Evolutionary conservation across 345 rosid species (phyloP), one percentile per base, ranked within the genome.

Genomic region (Microthlaspi erraticum): DNA sequence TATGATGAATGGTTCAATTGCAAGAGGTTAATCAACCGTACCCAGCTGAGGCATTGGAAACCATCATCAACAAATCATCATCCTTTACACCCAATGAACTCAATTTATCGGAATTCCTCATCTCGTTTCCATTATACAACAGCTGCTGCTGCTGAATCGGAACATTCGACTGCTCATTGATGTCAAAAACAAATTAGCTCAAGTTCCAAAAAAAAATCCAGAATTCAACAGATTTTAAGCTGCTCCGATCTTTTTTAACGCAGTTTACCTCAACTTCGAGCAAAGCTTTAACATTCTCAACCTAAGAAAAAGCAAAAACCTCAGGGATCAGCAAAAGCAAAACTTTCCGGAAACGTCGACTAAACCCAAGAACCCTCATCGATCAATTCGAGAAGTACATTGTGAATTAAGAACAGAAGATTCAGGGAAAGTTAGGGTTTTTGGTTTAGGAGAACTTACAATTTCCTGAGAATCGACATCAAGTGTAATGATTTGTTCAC

Each of bases 261-360:
- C n/a, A n/a, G n/a, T n/a, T 76, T 70, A 94, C 99, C 98, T 91
- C 99, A 61, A 94, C 98, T 64, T 94, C 99, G 33, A 91, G 92
- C 83, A 94, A 78, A 36, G 99, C 98, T 77, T 94, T 94, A 75
- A 94, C 89, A 75, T 91, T 94, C 68, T 91, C 99, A 72, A 94
- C 93, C 98, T 91, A 67, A 64, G 19, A 39, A 23, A 17, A 49
- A 48, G 68, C 5, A 7, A 26, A 51, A 59, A 11, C 16, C 37
- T 13, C 32, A 45, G 29, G 31, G n/a, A 66, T 62, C 66, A 71
- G 9, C n/a, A n/a, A 61, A 36, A 68, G 1, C 1, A 60, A 3
- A 59, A 41, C 23, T 55, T 55, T 0, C 2, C 2, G 3, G 7
- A 57, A 38, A 7, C 74, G 19, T 44, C 6, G 31, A 53, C 9